Evolutionary conservation across 495 filamentous ascomycete species (phyloP).

Genomic region (Aspergillus wentii): DNA sequence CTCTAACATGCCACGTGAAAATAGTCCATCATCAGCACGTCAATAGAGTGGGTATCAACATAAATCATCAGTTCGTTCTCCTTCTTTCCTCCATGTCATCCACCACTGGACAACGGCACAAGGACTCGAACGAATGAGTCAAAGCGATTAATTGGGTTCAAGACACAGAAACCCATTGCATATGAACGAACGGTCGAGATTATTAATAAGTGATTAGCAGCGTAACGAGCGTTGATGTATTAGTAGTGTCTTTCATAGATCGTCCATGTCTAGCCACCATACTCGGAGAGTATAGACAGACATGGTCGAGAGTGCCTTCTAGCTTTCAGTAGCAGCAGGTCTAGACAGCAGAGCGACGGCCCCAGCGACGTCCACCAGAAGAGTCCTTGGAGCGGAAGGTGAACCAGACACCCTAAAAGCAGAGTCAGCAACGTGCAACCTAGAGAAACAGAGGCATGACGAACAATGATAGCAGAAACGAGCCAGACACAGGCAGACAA

Average conservation of each 20-base stretch:
- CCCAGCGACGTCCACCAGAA: conserved; percentile 7
- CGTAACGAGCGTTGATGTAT: too few species aligned
- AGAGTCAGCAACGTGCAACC: conserved; percentile 1
- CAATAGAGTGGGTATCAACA: background rate
- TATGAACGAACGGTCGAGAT: too few species aligned
- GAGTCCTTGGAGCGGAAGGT: conserved; percentile 29
- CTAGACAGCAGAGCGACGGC: background rate
- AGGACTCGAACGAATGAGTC: too few species aligned
- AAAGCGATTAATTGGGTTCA: too few species aligned
- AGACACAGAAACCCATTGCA: too few species aligned
- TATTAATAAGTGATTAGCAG: too few species aligned
- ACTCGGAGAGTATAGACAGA: too few species aligned
- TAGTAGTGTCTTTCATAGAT: too few species aligned
- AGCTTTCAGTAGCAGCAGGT: too few species aligned
- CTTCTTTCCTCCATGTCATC: background rate
- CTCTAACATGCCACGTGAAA: background rate
- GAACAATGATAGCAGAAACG: conserved; percentile 48
- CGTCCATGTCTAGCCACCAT: too few species aligned
- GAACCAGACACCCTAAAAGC: conserved; percentile 35
- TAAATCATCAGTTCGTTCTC: background rate
- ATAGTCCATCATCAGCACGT: conserved; percentile 1
- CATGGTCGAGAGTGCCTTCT: too few species aligned
- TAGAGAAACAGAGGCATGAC: conserved; percentile 7
- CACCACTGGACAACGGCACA: too few species aligned
- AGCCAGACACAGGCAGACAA: conserved; percentile 65